Conservation (phyloP, 805 yeast species). For the Wickerhamomyces xylosicus region DNA sequence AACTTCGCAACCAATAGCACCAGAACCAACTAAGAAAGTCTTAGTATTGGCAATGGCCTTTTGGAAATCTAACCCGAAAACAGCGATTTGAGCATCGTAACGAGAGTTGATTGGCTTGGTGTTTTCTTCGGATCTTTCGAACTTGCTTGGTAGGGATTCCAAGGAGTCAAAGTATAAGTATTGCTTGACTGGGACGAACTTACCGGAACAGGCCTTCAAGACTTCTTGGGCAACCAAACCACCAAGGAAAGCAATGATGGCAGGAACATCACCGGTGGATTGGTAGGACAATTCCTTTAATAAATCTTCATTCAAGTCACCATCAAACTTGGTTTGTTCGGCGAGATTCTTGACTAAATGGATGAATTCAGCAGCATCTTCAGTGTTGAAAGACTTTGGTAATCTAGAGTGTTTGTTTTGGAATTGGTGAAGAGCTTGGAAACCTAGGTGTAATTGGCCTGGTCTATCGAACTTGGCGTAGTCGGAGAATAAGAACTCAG, state of each 20-base stretch:
- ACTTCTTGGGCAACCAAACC: slow-evolving; percentile 96
- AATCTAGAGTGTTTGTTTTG: slow-evolving; percentile 45
- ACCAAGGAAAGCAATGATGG: slow-evolving; percentile 81
- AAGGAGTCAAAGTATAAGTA: slow-evolving; percentile 89
- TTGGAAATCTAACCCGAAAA: slow-evolving; percentile 75
- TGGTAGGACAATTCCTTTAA: slow-evolving; percentile 71
- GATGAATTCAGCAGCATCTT: slow-evolving; percentile 62
- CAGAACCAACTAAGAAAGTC: slow-evolving; percentile 90
- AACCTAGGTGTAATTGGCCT: slow-evolving; percentile 81
- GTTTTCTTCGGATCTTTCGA: slow-evolving; percentile 56
- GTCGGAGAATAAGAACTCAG: slow-evolving; percentile 76
- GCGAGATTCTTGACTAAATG: slow-evolving; percentile 51
- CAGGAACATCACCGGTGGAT: slow-evolving; percentile 88
- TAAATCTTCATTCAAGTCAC: slow-evolving; percentile 54
- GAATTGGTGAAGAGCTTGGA: slow-evolving; percentile 80
- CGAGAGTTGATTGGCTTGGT: slow-evolving; percentile 72
- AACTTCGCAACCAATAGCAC: slow-evolving; percentile 99
- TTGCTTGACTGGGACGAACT: slow-evolving; percentile 89
- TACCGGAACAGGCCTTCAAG: slow-evolving; percentile 89
- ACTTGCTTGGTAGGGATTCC: slow-evolving; percentile 73
- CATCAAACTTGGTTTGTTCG: slow-evolving; percentile 43
- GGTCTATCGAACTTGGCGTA: slow-evolving; percentile 94
- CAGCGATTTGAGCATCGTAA: slow-evolving; percentile 93
- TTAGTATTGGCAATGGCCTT: slow-evolving; percentile 63
- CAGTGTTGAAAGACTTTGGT: slow-evolving; percentile 69